Evolutionary conservation across 176 grass and related monocot genomes (phyloP), one percentile per base, ranked within the genome.

Genomic region (Bolboschoenus planiculmis): DNA sequence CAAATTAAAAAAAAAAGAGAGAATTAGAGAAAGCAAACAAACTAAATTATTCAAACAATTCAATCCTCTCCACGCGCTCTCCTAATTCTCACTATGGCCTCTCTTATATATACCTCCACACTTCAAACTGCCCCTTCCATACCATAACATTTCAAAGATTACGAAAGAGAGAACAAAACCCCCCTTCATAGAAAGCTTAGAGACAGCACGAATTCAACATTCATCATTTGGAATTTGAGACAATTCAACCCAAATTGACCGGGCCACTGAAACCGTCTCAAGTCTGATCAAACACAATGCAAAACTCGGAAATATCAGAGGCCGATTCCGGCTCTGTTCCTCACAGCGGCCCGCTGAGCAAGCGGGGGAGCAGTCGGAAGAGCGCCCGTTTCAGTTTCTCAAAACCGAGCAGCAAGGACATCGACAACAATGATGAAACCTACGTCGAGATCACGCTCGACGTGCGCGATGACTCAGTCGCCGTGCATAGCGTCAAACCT

Each of bases 231-330:
- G 13, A 39, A n/a, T 35, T 40, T 10, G 72, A 76, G 27, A 74
- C 21, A 44, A 44, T 51, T 31, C 14, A 27, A 51, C 51, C 44
- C 72, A 30, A 77, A 34, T 34, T 77, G 15, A 77, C 72, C 46
- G 40, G 14, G 4, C 9, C 2, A 35, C 20, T 72, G 4, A 46
- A 31, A 33, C 46, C 2, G 14, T 77, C 72, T 51, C 15, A 31
- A n/a, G n/a, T n/a, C n/a, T n/a, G n/a, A n/a, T n/a, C n/a, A n/a
- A n/a, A 53, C 23, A 50, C 44, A 77, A 77, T 77, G 72, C 46
- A 53, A 53, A 77, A 20, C 5, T 53, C 72, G 14, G 72, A 77
- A 51, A 77, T 77, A 77, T 77, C 46, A 1, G 72, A 77, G 47
- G 72, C 14, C 2, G 72, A 77, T 31, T 77, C 72, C 24, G 72